Conservation (phyloP, 352 stramenopile genomes). For the Globisporangium alternatum region DNA sequence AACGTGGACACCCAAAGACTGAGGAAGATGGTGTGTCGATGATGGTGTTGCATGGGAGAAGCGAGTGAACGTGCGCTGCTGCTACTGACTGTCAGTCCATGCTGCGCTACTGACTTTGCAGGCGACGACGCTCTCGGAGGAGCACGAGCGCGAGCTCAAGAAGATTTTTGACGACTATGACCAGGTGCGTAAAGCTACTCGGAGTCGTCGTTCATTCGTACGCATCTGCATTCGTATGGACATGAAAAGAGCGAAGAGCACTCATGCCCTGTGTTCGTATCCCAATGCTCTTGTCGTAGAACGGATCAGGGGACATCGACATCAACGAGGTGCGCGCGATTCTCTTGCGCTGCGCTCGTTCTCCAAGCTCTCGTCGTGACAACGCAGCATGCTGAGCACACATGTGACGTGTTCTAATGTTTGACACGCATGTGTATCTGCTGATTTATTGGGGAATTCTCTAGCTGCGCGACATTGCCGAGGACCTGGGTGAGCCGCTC, state of each 20-base stretch:
- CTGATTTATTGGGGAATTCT: neutral
- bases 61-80: too few relatives aligned
- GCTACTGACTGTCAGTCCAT: too few relatives aligned
- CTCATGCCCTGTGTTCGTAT: too few relatives aligned
- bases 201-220: neutral
- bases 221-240: neutral
- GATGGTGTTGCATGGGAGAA: too few relatives aligned
- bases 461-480: slow-evolving; percentile 66
- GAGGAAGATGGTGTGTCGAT: neutral
- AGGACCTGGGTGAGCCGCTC: slow-evolving; percentile 72
- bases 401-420: neutral
- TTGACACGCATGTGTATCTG: neutral
- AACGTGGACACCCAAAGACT: too few relatives aligned
- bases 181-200: slow-evolving; percentile 25
- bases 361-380: neutral
- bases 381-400: neutral
- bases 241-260: neutral
- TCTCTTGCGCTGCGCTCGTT: neutral
- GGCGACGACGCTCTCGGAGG: slow-evolving; percentile 54
- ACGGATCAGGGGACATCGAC: slow-evolving; percentile 67
- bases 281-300: slow-evolving; percentile 21
- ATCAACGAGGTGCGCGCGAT: slow-evolving; percentile 45
- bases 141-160: slow-evolving; percentile 63
- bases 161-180: slow-evolving; percentile 83
- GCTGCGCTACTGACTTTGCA: slow-evolving; percentile 10